Conservation (phyloP, 116 monocot genomes). For the Phalaenopsis hybrid region DNA sequence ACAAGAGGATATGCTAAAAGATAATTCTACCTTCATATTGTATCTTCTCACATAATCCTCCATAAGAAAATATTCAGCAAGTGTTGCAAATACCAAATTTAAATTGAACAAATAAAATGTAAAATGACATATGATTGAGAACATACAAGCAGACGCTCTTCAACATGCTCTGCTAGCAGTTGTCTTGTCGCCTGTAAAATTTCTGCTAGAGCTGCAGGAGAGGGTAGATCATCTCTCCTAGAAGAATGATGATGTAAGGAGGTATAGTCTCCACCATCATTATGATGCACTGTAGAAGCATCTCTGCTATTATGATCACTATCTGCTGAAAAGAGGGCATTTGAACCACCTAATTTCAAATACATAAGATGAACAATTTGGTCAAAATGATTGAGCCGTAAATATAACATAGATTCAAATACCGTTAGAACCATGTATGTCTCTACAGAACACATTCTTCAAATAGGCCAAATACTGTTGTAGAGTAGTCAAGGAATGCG, state of each 20-base stretch:
- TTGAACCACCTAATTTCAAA: neutral
- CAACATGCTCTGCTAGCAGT: conserved; percentile 50
- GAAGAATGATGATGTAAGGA: conserved; percentile 18
- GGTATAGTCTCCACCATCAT: conserved; percentile 14
- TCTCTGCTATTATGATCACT: conserved; percentile 10
- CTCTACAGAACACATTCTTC: conserved; percentile 53
- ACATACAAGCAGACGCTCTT: conserved; percentile 36
- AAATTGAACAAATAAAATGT: neutral
- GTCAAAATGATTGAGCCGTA: neutral
- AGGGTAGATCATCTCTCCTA: conserved; percentile 46
- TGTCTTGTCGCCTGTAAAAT: conserved; percentile 44
- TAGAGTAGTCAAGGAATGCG: conserved; percentile 86
- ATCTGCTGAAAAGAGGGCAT: conserved; percentile 11
- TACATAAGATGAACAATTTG: neutral
- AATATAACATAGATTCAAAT: conserved; percentile 11
- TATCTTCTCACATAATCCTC: neutral
- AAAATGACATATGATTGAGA: neutral
- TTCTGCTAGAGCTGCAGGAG: conserved; percentile 53
- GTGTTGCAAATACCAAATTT: neutral
- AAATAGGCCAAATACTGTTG: conserved; percentile 61
- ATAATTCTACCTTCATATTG: neutral
- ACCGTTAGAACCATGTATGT: conserved; percentile 45
- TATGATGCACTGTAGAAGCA: conserved; percentile 3
- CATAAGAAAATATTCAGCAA: neutral
- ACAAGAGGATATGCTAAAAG: neutral